Evolutionary conservation across 176 grass and related monocot genomes (phyloP).

Genomic region (Musa acuminata): DNA sequence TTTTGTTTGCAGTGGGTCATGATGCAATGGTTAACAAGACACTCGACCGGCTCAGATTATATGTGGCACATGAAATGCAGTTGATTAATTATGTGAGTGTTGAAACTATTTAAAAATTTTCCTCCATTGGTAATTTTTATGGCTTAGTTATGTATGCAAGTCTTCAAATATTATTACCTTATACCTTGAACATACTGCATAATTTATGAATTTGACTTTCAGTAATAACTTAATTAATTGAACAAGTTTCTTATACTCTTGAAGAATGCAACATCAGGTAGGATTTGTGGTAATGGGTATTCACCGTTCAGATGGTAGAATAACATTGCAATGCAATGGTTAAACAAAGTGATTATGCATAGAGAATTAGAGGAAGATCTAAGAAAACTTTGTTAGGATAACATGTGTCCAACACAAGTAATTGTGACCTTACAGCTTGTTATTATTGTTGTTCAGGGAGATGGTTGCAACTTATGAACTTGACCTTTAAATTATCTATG

Average conservation of each 20-base stretch:
- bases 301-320: too few relatives aligned
- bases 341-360: too few relatives aligned
- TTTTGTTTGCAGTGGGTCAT: constrained; percentile 85
- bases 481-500: neutral
- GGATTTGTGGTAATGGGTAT: too few relatives aligned
- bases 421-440: neutral
- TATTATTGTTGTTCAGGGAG: too few relatives aligned
- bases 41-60: constrained; percentile 72
- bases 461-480: neutral
- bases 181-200: too few relatives aligned
- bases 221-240: too few relatives aligned
- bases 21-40: constrained; percentile 44
- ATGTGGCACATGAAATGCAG: constrained; percentile 64
- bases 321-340: too few relatives aligned
- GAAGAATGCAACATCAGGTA: too few relatives aligned
- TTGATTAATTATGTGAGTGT: constrained; percentile 62
- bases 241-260: too few relatives aligned
- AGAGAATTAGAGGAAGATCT: neutral
- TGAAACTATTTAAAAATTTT: neutral
- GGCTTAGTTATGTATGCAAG: neutral
- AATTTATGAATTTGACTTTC: too few relatives aligned
- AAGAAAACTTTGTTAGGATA: neutral
- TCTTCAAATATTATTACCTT: neutral
- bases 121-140: neutral
- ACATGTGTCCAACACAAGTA: neutral